Evolutionary conservation across 2,329 filamentous ascomycete genomes (phyloP).

Genomic region (Calonectria naviculata): DNA sequence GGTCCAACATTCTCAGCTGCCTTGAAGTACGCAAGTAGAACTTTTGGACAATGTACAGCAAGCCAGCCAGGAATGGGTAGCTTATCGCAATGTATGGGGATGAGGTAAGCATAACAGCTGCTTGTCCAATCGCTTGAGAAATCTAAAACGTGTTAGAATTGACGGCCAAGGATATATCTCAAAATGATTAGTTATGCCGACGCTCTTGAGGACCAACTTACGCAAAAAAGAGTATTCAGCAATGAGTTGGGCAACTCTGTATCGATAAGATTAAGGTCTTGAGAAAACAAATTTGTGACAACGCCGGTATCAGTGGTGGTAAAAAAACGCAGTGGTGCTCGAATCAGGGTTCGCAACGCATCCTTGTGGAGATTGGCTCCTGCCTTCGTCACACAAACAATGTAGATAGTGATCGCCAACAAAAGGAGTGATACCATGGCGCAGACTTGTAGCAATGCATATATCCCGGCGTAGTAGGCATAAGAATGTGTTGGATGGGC

Average conservation of each 20-base stretch:
- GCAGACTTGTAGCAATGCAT: slow-evolving; percentile 9
- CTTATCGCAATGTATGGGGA: slow-evolving; percentile 56
- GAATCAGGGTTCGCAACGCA: slow-evolving; percentile 19
- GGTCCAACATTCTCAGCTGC: slow-evolving; percentile 67
- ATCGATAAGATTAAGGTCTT: slow-evolving; percentile 52
- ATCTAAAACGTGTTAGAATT: neutral
- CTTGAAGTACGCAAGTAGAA: slow-evolving; percentile 70
- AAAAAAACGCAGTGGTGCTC: slow-evolving; percentile 46
- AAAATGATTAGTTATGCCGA: neutral
- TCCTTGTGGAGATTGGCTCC: slow-evolving; percentile 18
- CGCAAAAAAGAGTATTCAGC: slow-evolving; percentile 29
- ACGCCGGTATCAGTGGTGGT: slow-evolving; percentile 44
- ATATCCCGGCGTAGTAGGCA: slow-evolving; percentile 26
- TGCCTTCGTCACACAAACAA: slow-evolving; percentile 10
- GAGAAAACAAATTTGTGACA: slow-evolving; percentile 49
- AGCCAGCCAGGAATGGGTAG: slow-evolving; percentile 58
- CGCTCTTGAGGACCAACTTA: neutral
- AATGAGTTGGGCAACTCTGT: slow-evolving; percentile 45
- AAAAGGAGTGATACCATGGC: slow-evolving; percentile 10
- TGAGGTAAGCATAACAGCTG: slow-evolving; percentile 44
- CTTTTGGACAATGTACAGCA: slow-evolving; percentile 62
- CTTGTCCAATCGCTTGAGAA: slow-evolving; percentile 1
- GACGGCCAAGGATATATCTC: too few relatives aligned
- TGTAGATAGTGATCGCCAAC: slow-evolving; percentile 4
- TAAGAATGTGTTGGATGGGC: neutral